These are phyloP conservation scores for Arabidopsis suecica DNA, from an alignment of 345 rosid species.

Conservation along the genomic window DNA sequence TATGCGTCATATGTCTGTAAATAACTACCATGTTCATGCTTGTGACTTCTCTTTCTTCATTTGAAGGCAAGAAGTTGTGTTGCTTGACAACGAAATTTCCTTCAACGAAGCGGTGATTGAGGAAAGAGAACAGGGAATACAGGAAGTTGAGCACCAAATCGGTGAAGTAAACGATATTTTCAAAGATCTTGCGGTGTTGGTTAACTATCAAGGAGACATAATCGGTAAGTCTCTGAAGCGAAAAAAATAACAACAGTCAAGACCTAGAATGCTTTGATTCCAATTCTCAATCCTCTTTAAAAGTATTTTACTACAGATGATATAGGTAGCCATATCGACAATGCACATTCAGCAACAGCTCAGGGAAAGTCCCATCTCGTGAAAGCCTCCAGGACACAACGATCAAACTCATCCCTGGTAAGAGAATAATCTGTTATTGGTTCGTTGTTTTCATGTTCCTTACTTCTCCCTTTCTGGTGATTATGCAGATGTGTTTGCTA, in stretches of 20 bases:
- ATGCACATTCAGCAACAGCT: constrained; percentile 72
- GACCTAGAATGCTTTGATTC: background rate
- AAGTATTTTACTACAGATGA: constrained; percentile 64
- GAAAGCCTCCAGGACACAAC: constrained; percentile 83
- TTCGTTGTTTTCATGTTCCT: constrained; percentile 3
- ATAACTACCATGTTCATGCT: background rate
- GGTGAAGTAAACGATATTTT: constrained; percentile 93
- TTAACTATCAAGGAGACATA: constrained; percentile 86
- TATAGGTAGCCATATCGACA: constrained; percentile 74
- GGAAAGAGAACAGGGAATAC: constrained; percentile 92
- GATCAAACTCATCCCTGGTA: constrained; percentile 95
- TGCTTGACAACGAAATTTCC: constrained; percentile 84
- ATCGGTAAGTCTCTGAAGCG: constrained; percentile 56
- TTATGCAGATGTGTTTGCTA: constrained; percentile 82
- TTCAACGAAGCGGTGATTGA: constrained; percentile 92
- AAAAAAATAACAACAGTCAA: background rate
- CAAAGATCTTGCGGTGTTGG: constrained; percentile 94
- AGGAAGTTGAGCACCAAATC: constrained; percentile 85
- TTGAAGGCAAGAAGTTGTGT: constrained; percentile 78
- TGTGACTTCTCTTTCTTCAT: constrained; percentile 24
- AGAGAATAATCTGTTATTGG: background rate
- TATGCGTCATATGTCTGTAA: background rate
- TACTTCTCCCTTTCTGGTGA: background rate
- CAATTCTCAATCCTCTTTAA: constrained; percentile 1
- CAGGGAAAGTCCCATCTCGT: constrained; percentile 79